phyloP scores from a whole-genome alignment of 306 rosid genomes.

The Dalbergia oliveri region DNA sequence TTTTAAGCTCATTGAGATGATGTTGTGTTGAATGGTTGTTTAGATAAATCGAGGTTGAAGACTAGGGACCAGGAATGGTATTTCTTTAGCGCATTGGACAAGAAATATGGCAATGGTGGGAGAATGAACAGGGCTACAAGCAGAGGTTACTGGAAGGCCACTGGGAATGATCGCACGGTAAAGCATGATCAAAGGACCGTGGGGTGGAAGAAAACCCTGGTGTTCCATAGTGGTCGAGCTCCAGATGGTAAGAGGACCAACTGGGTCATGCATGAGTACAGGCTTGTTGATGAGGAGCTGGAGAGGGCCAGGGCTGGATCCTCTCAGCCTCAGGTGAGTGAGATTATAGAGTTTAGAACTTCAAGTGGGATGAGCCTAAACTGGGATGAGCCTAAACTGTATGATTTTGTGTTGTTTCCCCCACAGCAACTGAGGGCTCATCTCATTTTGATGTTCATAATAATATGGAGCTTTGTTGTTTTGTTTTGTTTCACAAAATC shows the following conservation, averaged over 20 bases:
- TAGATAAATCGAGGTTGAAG: constrained; percentile 93
- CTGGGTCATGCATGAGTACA: constrained; percentile 99
- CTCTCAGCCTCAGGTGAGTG: constrained; percentile 90
- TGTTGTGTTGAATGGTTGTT: constrained; percentile 40
- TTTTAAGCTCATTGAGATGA: not conserved
- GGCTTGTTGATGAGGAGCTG: constrained; percentile 83
- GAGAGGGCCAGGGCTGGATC: constrained; percentile 70
- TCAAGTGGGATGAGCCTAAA: constrained; percentile 49
- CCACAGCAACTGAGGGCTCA: constrained; percentile 27
- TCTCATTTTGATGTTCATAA: constrained; percentile 47
- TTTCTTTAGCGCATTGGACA: constrained; percentile 94
- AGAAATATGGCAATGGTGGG: constrained; percentile 98
- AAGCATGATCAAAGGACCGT: constrained; percentile 68
- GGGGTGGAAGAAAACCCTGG: constrained; percentile 95
- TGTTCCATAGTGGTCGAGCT: constrained; percentile 96
- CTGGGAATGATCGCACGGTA: constrained; percentile 92
- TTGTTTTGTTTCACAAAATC: constrained; percentile 43
- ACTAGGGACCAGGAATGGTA: constrained; percentile 99
- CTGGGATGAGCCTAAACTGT: constrained; percentile 39
- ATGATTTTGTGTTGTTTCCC: constrained; percentile 39
- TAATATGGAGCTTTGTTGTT: constrained; percentile 39
- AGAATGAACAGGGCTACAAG: constrained; percentile 97
- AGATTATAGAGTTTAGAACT: constrained; percentile 52
- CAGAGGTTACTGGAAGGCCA: constrained; percentile 98
- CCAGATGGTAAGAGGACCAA: constrained; percentile 96